Percentiles rank a stretch among this genome's conserved stretches.
Conservation (phyloP, 1,284 basidiomycete genomes). For the Trichosporon ovoides region DNA sequence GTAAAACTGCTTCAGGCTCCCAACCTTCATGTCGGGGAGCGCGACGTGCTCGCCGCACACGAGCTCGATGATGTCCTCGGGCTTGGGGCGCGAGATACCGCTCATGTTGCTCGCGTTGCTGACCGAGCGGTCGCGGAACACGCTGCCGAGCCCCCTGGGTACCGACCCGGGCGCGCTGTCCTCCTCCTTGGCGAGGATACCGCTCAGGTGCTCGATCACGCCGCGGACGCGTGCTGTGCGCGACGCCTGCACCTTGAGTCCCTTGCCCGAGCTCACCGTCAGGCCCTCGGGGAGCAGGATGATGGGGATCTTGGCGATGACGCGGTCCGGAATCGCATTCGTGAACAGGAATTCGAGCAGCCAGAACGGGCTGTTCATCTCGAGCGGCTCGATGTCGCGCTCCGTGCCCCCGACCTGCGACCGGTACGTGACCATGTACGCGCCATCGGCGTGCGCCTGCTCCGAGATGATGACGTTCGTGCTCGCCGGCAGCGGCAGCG, state of each 20-base stretch:
- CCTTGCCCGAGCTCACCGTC: constrained; percentile 12
- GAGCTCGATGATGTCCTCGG: constrained; percentile 80
- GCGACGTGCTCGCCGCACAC: constrained; percentile 76
- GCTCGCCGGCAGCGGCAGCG: constrained; percentile 58
- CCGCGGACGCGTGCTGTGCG: constrained; percentile 22
- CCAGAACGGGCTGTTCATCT: constrained; percentile 79
- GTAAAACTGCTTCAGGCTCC: constrained; percentile 79
- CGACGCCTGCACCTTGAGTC: constrained; percentile 21
- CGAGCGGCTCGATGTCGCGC: constrained; percentile 63
- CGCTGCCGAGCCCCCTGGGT: background rate
- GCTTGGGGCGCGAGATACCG: constrained; percentile 26
- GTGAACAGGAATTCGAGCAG: constrained; percentile 75
- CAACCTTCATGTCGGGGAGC: constrained; percentile 79
- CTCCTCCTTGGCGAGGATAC: constrained; percentile 7
- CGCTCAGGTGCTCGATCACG: constrained; percentile 17
- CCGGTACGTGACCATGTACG: constrained; percentile 73
- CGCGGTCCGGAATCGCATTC: constrained; percentile 54
- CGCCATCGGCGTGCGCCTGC: constrained; percentile 63
- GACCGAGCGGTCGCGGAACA: constrained; percentile 9
- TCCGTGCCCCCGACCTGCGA: constrained; percentile 63
- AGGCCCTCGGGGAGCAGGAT: constrained; percentile 65
- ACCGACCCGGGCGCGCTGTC: background rate
- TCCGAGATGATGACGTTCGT: constrained; percentile 76
- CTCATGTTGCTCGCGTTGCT: constrained; percentile 15
- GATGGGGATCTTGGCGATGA: constrained; percentile 71